Evolutionary conservation across 768 basidiomycete genomes (phyloP).

Genomic region (Termitomyces titanicus): DNA sequence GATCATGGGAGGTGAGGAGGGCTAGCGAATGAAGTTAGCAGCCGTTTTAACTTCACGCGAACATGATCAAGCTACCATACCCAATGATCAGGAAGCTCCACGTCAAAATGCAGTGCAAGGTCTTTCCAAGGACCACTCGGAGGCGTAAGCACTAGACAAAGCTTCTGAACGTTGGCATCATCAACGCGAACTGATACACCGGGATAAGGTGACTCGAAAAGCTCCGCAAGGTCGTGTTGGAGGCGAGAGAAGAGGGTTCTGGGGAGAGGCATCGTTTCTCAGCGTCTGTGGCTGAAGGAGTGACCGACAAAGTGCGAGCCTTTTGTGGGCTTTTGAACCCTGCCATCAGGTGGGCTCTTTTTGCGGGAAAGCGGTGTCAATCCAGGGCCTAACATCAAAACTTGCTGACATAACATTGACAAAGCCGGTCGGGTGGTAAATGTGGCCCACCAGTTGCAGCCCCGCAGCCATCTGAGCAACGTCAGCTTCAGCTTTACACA

Average conservation of each 20-base stretch:
- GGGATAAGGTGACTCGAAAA: conserved; percentile 38
- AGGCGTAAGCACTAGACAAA: conserved; percentile 42
- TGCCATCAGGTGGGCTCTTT: conserved; percentile 10
- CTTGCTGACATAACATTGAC: conserved; percentile 12
- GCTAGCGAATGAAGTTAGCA: conserved; percentile 21
- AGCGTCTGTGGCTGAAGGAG: not conserved
- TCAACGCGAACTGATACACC: conserved; percentile 39
- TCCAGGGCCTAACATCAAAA: not conserved
- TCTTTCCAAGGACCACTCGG: conserved; percentile 43
- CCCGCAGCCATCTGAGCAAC: not conserved
- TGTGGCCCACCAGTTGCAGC: not conserved
- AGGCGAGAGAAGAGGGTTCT: conserved; percentile 31
- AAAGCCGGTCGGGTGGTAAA: not conserved
- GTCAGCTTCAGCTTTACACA: not conserved
- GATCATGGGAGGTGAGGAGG: conserved; percentile 31
- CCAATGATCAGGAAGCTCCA: conserved; percentile 36
- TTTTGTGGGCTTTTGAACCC: conserved; percentile 7
- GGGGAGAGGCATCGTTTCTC: conserved; percentile 9
- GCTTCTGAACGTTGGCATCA: conserved; percentile 36
- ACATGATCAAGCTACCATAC: conserved; percentile 16
- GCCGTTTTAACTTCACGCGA: not conserved
- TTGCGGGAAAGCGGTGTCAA: conserved; percentile 9
- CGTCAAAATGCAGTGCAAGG: conserved; percentile 37
- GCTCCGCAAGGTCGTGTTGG: conserved; percentile 37
- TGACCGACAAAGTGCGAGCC: not conserved